Evolutionary conservation across 768 basidiomycete species (phyloP).

Genomic region (Kwoniella botswanensis): DNA sequence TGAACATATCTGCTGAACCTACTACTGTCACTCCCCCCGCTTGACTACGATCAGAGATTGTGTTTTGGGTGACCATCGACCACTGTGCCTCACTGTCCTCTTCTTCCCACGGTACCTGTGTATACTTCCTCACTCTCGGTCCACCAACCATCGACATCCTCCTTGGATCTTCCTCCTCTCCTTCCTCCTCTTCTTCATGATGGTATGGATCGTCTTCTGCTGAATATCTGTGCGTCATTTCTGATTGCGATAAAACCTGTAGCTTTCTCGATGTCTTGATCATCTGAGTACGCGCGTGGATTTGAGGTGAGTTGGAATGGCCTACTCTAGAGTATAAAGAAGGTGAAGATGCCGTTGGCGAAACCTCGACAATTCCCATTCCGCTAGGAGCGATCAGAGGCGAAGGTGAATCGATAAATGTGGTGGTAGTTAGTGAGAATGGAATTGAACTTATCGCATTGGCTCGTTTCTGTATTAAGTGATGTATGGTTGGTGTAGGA

Average conservation of each 20-base stretch:
- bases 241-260: conserved; percentile 15
- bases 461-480: conserved; percentile 23
- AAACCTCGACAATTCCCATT: conserved; percentile 15
- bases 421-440: conserved; percentile 13
- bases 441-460: conserved; percentile 15
- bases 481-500: conserved; percentile 11
- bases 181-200: conserved; percentile 11
- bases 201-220: background rate
- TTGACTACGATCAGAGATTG: background rate
- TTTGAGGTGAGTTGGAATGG: conserved; percentile 14
- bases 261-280: conserved; percentile 1
- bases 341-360: conserved; percentile 33
- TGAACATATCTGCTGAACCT: conserved; percentile 25
- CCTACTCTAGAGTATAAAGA: conserved; percentile 34
- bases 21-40: conserved; percentile 8
- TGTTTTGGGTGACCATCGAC: background rate
- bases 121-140: conserved; percentile 30
- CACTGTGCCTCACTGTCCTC: conserved; percentile 6
- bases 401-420: conserved; percentile 17
- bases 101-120: conserved; percentile 29
- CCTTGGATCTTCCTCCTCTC: conserved; percentile 26
- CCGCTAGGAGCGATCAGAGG: conserved; percentile 13
- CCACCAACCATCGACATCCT: conserved; percentile 33
- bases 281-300: conserved; percentile 1
- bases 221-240: background rate